These are phyloP conservation scores for Plasmodium fragile DNA, from an alignment of 169 alveolate species.

Conservation along the genomic window DNA sequence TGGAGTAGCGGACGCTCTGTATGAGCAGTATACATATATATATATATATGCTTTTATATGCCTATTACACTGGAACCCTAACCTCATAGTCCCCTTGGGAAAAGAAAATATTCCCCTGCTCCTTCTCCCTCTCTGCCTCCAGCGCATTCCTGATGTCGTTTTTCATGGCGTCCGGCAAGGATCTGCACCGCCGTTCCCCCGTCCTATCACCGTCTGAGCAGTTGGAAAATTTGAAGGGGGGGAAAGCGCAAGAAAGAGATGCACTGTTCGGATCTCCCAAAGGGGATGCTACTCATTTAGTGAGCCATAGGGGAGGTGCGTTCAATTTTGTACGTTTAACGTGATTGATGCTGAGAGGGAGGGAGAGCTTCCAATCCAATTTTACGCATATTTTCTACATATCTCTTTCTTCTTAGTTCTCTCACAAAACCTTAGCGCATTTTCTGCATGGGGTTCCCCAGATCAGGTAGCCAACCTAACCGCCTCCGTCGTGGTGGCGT, in stretches of 20 bases:
- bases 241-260: neutral
- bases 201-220: neutral
- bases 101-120: conserved; percentile 46
- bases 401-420: neutral
- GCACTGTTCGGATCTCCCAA: neutral
- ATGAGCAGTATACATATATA: neutral
- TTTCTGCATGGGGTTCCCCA: neutral
- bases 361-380: neutral
- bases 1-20: neutral
- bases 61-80: neutral
- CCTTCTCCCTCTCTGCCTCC: conserved; percentile 58
- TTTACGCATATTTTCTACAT: neutral
- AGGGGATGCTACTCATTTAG: neutral
- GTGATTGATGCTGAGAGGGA: neutral
- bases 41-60: too few species aligned
- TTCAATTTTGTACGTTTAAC: neutral
- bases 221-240: neutral
- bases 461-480: neutral
- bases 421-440: neutral
- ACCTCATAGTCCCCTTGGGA: conserved; percentile 59
- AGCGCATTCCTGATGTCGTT: conserved; percentile 4
- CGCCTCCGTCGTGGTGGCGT: neutral
- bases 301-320: neutral
- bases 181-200: neutral
- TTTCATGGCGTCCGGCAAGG: conserved; percentile 14